Evolutionary conservation across 495 filamentous ascomycete species (phyloP).

Genomic region (Penicillium mononematosum): DNA sequence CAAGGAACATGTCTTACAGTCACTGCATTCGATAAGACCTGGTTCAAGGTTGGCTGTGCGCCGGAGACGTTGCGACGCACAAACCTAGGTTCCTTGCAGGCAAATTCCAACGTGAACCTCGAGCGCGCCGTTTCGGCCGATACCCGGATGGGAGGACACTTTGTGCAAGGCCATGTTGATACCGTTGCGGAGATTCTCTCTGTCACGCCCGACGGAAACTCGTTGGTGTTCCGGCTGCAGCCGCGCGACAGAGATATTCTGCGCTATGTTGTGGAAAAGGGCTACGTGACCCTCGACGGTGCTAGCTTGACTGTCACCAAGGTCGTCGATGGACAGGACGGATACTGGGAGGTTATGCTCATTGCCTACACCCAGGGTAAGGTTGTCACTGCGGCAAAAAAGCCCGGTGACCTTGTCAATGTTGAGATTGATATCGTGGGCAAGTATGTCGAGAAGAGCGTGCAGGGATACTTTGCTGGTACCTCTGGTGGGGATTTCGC

Average conservation of each 20-base stretch:
- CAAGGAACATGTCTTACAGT: conserved; percentile 85
- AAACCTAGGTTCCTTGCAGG: conserved; percentile 72
- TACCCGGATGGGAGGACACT: conserved; percentile 76
- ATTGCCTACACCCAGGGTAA: conserved; percentile 97
- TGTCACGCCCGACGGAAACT: conserved; percentile 77
- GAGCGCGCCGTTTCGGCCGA: conserved; percentile 85
- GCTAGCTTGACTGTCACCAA: conserved; percentile 88
- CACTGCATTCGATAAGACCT: conserved; percentile 63
- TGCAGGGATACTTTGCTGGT: conserved; percentile 56
- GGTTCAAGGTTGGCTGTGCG: conserved; percentile 92
- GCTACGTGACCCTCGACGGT: conserved; percentile 94
- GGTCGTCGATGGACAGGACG: conserved; percentile 68
- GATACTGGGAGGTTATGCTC: conserved; percentile 98
- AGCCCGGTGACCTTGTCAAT: conserved; percentile 83
- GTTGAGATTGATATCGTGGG: conserved; percentile 98
- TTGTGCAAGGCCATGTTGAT: conserved; percentile 93
- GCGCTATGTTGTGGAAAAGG: conserved; percentile 91
- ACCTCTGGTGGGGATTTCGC: conserved; percentile 53
- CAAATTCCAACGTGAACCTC: conserved; percentile 71
- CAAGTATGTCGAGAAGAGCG: conserved; percentile 98
- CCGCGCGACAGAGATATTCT: conserved; percentile 66
- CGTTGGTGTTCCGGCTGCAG: conserved; percentile 77
- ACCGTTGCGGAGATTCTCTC: conserved; percentile 70
- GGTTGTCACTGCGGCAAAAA: conserved; percentile 80
- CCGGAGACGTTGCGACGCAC: conserved; percentile 96